Evolutionary conservation across 129 eudicot species (phyloP), one percentile per base, ranked within the genome.

Genomic region (Saussurea involucrata): DNA sequence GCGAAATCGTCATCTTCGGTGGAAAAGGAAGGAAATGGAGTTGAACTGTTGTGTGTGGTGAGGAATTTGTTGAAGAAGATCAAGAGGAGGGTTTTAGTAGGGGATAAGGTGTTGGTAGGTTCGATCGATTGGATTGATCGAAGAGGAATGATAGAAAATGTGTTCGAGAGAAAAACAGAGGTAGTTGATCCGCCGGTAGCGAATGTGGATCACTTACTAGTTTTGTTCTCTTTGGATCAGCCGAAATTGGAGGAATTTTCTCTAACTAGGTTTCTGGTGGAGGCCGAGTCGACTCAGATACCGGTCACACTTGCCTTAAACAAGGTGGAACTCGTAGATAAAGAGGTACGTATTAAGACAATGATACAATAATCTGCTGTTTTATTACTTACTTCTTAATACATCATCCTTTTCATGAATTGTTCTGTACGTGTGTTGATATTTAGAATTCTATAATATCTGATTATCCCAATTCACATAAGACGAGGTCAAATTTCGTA

Each of bases 51-150:
- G 81, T 94, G 98, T 53, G 93, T 91, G 77, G 98, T 94, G 78
- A 89, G 90, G 83, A 90, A 85, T 29, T 80, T 94, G 83, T 57
- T 94, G 90, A 94, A 91, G 97, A 94, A 94, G 89, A 94, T 94
- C 55, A 91, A 87, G 91, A 78, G 96, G 85, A 86, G 93, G 75
- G 98, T 94, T 28, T 33, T 86, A 34, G 98, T 94, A 0, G 98
- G 98, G 36, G 98, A 94, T 81, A 89, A 76, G 89, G 97, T 94
- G 72, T 61, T 94, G 72, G 97, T 94, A 17, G 93, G 93, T 63
- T 83, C 89, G 1, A 86, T 94, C 66, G 98, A 94, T 49, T 94
- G 98, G 98, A 76, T 76, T 60, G 98, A 89, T 44, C 78, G 90
- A 32, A 83, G 98, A 78, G 98, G 97, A 66, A 82, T 89, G 93